Evolutionary conservation across 2,329 filamentous ascomycete genomes (phyloP).

Genomic region (Phialophora expanda): DNA sequence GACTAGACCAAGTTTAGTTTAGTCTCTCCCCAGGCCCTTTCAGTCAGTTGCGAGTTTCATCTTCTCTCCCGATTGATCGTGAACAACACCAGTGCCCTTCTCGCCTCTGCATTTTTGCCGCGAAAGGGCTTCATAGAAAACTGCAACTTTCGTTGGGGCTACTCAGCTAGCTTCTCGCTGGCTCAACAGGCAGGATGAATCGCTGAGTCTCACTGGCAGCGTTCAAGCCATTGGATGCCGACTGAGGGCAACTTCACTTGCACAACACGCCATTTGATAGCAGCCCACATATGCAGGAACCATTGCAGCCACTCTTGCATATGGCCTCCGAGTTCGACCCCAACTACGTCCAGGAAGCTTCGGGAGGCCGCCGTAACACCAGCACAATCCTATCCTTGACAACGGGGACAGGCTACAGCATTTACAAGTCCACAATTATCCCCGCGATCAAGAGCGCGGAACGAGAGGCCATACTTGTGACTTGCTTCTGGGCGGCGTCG

Average conservation of each 20-base stretch:
- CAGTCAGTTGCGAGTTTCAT: not conserved
- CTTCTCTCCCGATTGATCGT: not conserved
- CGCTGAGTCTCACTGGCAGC: not conserved
- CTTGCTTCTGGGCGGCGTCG: conserved; percentile 80
- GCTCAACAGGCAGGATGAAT: not conserved
- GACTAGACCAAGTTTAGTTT: not conserved
- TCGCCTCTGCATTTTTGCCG: not conserved
- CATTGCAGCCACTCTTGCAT: not conserved
- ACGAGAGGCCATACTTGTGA: conserved; percentile 74
- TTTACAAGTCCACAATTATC: conserved; percentile 51
- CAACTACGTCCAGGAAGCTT: conserved; percentile 15
- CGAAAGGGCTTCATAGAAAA: not conserved
- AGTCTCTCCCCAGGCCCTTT: not conserved
- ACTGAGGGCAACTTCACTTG: not conserved
- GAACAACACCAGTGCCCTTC: not conserved
- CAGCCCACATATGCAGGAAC: not conserved
- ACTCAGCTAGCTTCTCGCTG: not conserved
- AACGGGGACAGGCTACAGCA: conserved; percentile 24
- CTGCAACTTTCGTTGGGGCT: not conserved
- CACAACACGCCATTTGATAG: not conserved
- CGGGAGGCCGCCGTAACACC: conserved; percentile 11
- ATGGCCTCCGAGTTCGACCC: conserved; percentile 4
- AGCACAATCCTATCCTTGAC: conserved; percentile 18
- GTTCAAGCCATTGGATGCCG: not conserved
- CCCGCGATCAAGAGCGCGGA: conserved; percentile 66